These are phyloP conservation scores for Phytophthora capsici DNA, from an alignment of 352 stramenopile species.

Conservation along the genomic window DNA sequence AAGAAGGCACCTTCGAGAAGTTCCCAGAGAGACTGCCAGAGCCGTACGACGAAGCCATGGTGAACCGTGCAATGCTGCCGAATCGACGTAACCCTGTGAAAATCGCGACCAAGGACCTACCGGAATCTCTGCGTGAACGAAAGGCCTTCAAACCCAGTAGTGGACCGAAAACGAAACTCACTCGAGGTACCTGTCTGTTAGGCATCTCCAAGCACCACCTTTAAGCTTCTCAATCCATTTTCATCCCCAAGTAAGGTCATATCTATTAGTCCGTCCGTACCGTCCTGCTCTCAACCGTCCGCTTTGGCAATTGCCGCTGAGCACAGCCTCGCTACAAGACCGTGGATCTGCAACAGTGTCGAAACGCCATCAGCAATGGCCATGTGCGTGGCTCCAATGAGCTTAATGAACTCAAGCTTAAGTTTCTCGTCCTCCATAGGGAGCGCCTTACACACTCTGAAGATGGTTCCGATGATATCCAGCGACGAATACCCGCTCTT, in stretches of 20 bases:
- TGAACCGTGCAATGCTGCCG: constrained; percentile 79
- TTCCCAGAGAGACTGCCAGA: constrained; percentile 71
- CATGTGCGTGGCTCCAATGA: constrained; percentile 93
- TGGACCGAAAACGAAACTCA: constrained; percentile 80
- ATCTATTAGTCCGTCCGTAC: constrained; percentile 34
- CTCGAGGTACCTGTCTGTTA: constrained; percentile 69
- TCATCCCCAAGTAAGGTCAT: constrained; percentile 17
- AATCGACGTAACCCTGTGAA: constrained; percentile 74
- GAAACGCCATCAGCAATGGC: constrained; percentile 93
- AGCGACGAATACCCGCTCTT: constrained; percentile 94
- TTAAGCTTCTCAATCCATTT: constrained; percentile 38
- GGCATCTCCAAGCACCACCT: constrained; percentile 83
- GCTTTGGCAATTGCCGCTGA: constrained; percentile 45
- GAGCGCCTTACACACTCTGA: constrained; percentile 94
- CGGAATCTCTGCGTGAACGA: constrained; percentile 65
- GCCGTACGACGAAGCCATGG: constrained; percentile 75
- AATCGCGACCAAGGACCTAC: constrained; percentile 63
- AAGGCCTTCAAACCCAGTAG: constrained; percentile 73
- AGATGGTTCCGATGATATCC: constrained; percentile 98
- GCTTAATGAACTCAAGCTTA: constrained; percentile 93
- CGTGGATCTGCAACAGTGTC: constrained; percentile 94
- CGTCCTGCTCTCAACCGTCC: constrained; percentile 7
- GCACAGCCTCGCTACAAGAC: constrained; percentile 88
- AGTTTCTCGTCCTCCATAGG: constrained; percentile 82
- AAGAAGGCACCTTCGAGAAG: constrained; percentile 72